Conservation (phyloP, 805 yeast genomes). For the Candida corydali region DNA sequence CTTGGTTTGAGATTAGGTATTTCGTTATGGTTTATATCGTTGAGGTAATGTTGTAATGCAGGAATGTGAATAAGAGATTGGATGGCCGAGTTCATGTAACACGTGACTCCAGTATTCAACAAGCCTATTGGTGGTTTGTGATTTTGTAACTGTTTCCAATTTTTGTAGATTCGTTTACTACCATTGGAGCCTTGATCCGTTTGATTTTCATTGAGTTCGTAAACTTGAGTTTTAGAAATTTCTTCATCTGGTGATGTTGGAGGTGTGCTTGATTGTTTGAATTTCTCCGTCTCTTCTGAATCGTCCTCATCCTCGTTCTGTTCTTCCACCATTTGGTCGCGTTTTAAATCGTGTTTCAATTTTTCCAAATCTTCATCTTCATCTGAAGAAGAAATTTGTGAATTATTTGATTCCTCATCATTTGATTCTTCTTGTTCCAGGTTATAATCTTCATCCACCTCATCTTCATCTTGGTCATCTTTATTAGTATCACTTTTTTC, state of each 20-base stretch:
- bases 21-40: conserved; percentile 57
- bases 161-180: conserved; percentile 58
- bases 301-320: conserved; percentile 17
- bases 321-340: conserved; percentile 12
- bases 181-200: conserved; percentile 63
- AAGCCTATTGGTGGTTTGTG: conserved; percentile 65
- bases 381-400: conserved; percentile 6
- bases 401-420: conserved; percentile 8
- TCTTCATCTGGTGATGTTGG: conserved; percentile 12
- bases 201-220: conserved; percentile 46
- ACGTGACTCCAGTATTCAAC: conserved; percentile 89
- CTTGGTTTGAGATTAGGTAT: conserved; percentile 45
- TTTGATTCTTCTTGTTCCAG: conserved; percentile 16
- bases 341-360: conserved; percentile 14
- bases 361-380: conserved; percentile 13
- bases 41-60: conserved; percentile 78
- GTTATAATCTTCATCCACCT: conserved; percentile 13
- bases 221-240: conserved; percentile 1
- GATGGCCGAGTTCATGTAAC: conserved; percentile 93
- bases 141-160: conserved; percentile 57
- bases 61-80: conserved; percentile 91
- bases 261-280: conserved; percentile 7
- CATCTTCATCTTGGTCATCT: conserved; percentile 15
- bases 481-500: conserved; percentile 20
- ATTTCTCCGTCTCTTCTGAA: conserved; percentile 9